Conservation (phyloP, 768 basidiomycete species). For the Mycena pura region DNA sequence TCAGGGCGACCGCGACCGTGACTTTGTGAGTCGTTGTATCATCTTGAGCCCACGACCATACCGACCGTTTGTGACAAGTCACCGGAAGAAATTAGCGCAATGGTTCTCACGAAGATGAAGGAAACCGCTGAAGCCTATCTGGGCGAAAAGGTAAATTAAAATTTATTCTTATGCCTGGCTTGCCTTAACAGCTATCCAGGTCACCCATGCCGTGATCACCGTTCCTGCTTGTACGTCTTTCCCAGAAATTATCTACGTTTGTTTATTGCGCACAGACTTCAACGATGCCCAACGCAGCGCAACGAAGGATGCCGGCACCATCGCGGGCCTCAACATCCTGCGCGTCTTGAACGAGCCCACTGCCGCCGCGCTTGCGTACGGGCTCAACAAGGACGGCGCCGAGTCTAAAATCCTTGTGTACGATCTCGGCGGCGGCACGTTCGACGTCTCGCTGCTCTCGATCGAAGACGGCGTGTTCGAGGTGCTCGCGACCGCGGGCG, state of each 20-base stretch:
- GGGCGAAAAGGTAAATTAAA: slow-evolving; percentile 52
- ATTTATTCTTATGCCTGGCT: neutral
- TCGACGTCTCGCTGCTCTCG: slow-evolving; percentile 73
- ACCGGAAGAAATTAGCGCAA: slow-evolving; percentile 72
- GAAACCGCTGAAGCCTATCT: slow-evolving; percentile 76
- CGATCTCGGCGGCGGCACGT: slow-evolving; percentile 77
- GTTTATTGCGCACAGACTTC: slow-evolving; percentile 52
- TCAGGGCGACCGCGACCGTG: slow-evolving; percentile 51
- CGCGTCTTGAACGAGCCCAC: slow-evolving; percentile 76
- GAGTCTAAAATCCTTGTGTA: slow-evolving; percentile 72
- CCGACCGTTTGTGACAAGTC: slow-evolving; percentile 42
- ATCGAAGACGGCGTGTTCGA: slow-evolving; percentile 76
- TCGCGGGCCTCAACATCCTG: slow-evolving; percentile 68
- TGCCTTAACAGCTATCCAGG: neutral
- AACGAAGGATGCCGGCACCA: slow-evolving; percentile 71
- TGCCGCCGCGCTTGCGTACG: slow-evolving; percentile 75
- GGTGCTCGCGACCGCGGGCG: slow-evolving; percentile 74
- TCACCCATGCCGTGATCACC: slow-evolving; percentile 62
- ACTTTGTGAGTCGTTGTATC: slow-evolving; percentile 45
- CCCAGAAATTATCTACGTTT: slow-evolving; percentile 28
- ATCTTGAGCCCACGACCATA: neutral
- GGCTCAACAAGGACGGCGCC: slow-evolving; percentile 64
- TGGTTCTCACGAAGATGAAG: slow-evolving; percentile 74
- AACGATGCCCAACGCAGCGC: slow-evolving; percentile 74
- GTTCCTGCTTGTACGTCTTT: slow-evolving; percentile 60